Base-by-base conservation (phyloP, 345 rosid species). In the Clarkia xantiana region DNA sequence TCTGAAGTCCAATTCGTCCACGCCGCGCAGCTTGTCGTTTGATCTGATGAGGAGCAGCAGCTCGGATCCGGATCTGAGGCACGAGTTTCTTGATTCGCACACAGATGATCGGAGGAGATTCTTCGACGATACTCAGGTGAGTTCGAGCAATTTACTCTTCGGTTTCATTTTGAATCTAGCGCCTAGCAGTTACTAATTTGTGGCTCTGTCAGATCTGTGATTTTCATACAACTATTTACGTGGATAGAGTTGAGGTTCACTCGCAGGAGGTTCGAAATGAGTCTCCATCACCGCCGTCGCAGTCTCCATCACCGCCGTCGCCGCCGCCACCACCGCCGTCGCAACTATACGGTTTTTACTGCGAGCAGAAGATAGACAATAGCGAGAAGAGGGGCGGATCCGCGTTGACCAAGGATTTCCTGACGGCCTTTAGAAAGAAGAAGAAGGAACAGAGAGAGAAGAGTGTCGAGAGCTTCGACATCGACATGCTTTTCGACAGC, bases 1-100 rank as follows among this genome's bases (percentile, higher is more conserved):
- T 11, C 1, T 16, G 36, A 11, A 48, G 40, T 48, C 47, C 25
- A 48, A 11, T 53, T 14, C 54, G 48, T 62, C 83, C 1, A 61
- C 58, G 40, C 78, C 83, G 15, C 36, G 36, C 36, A 29, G 1
- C 4, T 3, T 22, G 56, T 54, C 67, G 12, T 53, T 72, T 18
- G 61, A 19, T 23, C 59, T 87, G 58, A 44, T 82, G 59, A 73
- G 87, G 45, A 85, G 84, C 56, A 68, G 75, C 68, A 76, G 71
- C 43, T 89, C 97, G 6, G 50, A 89, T 59, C 95, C 95, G 47
- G 95, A 89, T 82, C 95, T 89, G 51, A 67, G 85, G 19, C 62
- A 49, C 36, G 78, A 75, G 43, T 58, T 76, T 3, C 47, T 62
- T 14, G 64, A 73, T 71, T 23, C 42, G 11, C 61, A 62, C 36